Base-by-base conservation (phyloP, 2,329 filamentous ascomycete species). In the Beauveria asiatica region DNA sequence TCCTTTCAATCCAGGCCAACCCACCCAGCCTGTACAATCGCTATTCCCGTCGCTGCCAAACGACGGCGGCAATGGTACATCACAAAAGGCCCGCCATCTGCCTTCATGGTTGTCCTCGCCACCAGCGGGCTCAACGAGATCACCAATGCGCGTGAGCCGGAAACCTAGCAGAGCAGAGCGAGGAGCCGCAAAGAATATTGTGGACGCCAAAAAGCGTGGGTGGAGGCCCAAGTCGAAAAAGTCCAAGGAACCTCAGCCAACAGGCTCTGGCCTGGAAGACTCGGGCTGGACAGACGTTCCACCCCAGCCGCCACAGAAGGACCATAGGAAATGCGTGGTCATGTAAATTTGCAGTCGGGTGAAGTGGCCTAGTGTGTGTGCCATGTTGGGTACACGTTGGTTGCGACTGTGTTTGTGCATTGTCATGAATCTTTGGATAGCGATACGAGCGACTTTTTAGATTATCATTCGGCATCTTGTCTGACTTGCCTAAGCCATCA, bases 141-240 rank as follows among this genome's bases (percentile, higher is more conserved):
- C 74, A 60, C 64, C 75, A 62, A 74, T 75, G 0, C 76, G 75
- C 46, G 69, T 83, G 6, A 76, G 70, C 59, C 73, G 81, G 39
- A 76, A 75, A 27, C 75, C 75, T 42, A 85, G 82, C 65, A 78
- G 83, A 45, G 83, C 83, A 1, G 81, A 83, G 67, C 75, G 82
- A 30, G 84, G 83, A 60, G 83, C 83, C 6, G 78, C 82, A 10
- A 85, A 82, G 71, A 87, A 86, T 64, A 82, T 86, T 30, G 76
- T 80, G 19, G 83, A 86, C 62, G 83, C 83, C 1, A 83, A 80
- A 72, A 78, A 76, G 65, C 77, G 76, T 37, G 83, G 83, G 0
- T 86, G 83, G 83, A 76, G 70, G 42, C 72, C 74, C 61, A 72
- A 75, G 64, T 64, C 64, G 60, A 75, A 69, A 62, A 78, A 75